Evolutionary conservation across 164 flowering plant genomes (phyloP), one percentile per base, ranked within the genome.

Genomic region (Vitis riparia): DNA sequence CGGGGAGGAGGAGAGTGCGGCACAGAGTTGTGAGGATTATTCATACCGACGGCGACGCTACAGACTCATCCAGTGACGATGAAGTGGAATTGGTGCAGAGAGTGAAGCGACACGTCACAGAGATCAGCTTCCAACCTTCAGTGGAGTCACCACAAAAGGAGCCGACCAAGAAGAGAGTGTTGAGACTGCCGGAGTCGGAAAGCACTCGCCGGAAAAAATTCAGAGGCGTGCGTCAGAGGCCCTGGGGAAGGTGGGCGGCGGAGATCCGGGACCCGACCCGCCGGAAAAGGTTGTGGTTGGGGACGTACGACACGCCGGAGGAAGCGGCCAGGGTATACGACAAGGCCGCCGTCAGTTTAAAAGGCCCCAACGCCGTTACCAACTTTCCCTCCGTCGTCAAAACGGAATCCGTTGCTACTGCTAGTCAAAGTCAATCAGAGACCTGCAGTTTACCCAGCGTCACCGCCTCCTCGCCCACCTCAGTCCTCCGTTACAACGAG

Each of bases 191-290:
- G 65, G 66, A 9, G 51, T 30, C 68, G 55, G 72, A 75, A 37
- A 48, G 56, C 64, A 56, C 30, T 12, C 59, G 76, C 57, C 69
- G 72, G 71, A 72, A 72, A 13, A 82, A 75, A 72, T 84, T 75
- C 77, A 62, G 84, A 29, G 94, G 94, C 8, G 94, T 90, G 0
- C 71, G 94, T 6, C 87, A 72, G 72, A 59, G 94, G 55, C 94
- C 92, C 8, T 90, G 94, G 94, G 92, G 94, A 1, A 61, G 78
- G 5, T 90, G 89, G 88, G 94, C 94, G 0, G 92, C 92, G 3
- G 92, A 90, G 85, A 90, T 90, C 60, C 88, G 92, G 1, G 94
- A 90, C 73, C 88, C 91, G 62, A 58, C 51, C 11, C 75, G 66
- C 1, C 49, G 87, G 3, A 87, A 84, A 55, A 82, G 94, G 52